These are phyloP conservation scores for Pseudonitzschia multistriata DNA, from an alignment of 108 stramenopile genomes.

Conservation along the genomic window DNA sequence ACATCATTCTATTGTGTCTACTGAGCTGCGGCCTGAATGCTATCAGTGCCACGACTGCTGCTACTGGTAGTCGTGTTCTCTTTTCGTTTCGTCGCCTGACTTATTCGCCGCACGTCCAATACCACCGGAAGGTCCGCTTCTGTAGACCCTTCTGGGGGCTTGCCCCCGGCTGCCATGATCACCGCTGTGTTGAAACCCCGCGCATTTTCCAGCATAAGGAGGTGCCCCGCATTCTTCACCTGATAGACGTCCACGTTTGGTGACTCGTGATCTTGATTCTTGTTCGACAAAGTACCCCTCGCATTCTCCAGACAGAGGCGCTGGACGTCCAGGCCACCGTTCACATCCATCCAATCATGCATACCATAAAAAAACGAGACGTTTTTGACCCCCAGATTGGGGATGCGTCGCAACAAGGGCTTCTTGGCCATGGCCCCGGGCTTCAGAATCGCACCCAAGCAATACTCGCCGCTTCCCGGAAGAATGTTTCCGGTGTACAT, in stretches of 20 bases:
- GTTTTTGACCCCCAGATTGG: constrained; percentile 45
- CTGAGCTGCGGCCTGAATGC: too few species aligned
- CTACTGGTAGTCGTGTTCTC: too few species aligned
- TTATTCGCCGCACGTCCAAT: not conserved
- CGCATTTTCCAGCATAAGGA: constrained; percentile 81
- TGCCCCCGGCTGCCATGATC: constrained; percentile 29
- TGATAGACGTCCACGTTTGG: constrained; percentile 52
- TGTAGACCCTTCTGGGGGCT: not conserved
- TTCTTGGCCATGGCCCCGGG: constrained; percentile 56
- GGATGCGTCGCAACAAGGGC: constrained; percentile 70
- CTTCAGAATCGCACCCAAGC: constrained; percentile 56
- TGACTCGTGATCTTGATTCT: not conserved
- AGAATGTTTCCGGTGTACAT: constrained; percentile 70
- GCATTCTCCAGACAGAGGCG: constrained; percentile 20
- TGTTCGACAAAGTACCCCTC: too few species aligned
- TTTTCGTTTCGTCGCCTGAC: not conserved
- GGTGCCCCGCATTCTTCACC: constrained; percentile 71
- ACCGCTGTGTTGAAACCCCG: constrained; percentile 53
- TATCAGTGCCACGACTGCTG: too few species aligned
- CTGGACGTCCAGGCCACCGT: constrained; percentile 59
- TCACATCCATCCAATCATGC: constrained; percentile 84
- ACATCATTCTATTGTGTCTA: too few species aligned
- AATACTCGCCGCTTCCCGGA: constrained; percentile 81
- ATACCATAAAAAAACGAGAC: constrained; percentile 83
- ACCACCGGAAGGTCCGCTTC: constrained; percentile 12